phyloP scores from a whole-genome alignment of 345 rosid species.

The Clarkia xantiana region DNA sequence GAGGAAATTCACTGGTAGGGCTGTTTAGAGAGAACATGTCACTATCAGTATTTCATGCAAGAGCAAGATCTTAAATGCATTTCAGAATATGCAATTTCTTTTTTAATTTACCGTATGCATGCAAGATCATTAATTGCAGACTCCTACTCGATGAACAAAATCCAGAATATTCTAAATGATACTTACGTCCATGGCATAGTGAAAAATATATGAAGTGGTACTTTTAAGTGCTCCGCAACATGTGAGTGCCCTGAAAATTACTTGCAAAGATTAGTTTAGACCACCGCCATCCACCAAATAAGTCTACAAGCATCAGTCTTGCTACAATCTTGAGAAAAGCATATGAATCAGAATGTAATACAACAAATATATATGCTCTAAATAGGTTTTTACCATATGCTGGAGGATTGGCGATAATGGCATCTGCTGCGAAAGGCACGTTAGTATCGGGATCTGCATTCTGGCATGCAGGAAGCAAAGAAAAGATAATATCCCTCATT shows the following conservation, averaged over 20 bases:
- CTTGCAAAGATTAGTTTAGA: slow-evolving; percentile 3
- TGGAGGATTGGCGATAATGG: slow-evolving; percentile 53
- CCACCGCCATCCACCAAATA: background rate
- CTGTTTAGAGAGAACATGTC: too few species aligned
- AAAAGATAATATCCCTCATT: slow-evolving; percentile 31
- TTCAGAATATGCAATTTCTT: too few species aligned
- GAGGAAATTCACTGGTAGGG: too few species aligned
- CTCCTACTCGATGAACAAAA: background rate
- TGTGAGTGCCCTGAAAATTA: slow-evolving; percentile 33
- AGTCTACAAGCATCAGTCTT: background rate
- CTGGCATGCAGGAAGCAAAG: slow-evolving; percentile 35
- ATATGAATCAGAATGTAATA: background rate
- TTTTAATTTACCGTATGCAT: too few species aligned
- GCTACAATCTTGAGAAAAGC: too few species aligned
- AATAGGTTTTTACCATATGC: slow-evolving; percentile 29
- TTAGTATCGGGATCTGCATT: slow-evolving; percentile 26
- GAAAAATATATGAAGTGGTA: slow-evolving; percentile 40
- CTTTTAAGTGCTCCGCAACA: slow-evolving; percentile 32
- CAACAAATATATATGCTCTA: background rate
- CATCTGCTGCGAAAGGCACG: slow-evolving; percentile 24
- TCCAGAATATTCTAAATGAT: background rate
- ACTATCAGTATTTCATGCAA: too few species aligned
- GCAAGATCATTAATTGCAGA: too few species aligned
- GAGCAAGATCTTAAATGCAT: too few species aligned
- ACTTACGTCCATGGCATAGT: slow-evolving; percentile 64